These are phyloP conservation scores for Ceratocystiopsis minuta DNA, from an alignment of 2,329 filamentous ascomycete genomes.

Conservation along the genomic window DNA sequence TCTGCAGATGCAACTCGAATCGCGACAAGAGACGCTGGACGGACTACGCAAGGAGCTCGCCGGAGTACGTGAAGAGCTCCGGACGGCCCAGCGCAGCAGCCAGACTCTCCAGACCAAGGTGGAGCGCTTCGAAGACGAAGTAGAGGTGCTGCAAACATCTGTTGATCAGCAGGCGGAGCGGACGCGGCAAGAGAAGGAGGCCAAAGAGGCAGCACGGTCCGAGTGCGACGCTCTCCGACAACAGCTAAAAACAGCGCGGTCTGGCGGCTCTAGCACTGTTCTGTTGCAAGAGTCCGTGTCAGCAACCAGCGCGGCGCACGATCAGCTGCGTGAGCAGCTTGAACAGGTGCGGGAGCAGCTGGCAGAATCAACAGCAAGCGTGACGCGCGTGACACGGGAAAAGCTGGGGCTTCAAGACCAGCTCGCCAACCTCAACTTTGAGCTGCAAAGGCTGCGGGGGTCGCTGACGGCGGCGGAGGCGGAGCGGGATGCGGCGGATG, in stretches of 20 bases:
- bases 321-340: slow-evolving; percentile 21
- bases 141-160: slow-evolving; percentile 22
- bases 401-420: slow-evolving; percentile 47
- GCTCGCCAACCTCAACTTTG: slow-evolving; percentile 37
- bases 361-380: slow-evolving; percentile 37
- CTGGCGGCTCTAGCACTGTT: slow-evolving; percentile 5
- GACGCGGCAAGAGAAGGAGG: slow-evolving; percentile 6
- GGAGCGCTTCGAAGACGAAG: slow-evolving; percentile 53
- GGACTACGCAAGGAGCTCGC: slow-evolving; percentile 49
- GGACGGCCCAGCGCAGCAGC: slow-evolving; percentile 46
- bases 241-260: slow-evolving; percentile 22
- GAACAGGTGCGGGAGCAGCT: slow-evolving; percentile 37
- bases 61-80: slow-evolving; percentile 47
- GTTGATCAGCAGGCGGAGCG: too few relatives aligned
- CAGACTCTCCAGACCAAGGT: slow-evolving; percentile 45
- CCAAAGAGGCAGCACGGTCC: slow-evolving; percentile 25
- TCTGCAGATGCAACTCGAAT: slow-evolving; percentile 51
- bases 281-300: slow-evolving; percentile 10
- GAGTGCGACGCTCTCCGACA: slow-evolving; percentile 25
- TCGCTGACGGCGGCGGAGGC: slow-evolving; percentile 39
- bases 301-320: slow-evolving; percentile 14
- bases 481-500: slow-evolving; percentile 49
- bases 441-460: slow-evolving; percentile 40
- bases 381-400: slow-evolving; percentile 32
- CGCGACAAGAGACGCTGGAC: slow-evolving; percentile 46